These are phyloP conservation scores for Trichoderma gracile DNA, from an alignment of 2,329 filamentous ascomycete genomes.

Conservation along the genomic window DNA sequence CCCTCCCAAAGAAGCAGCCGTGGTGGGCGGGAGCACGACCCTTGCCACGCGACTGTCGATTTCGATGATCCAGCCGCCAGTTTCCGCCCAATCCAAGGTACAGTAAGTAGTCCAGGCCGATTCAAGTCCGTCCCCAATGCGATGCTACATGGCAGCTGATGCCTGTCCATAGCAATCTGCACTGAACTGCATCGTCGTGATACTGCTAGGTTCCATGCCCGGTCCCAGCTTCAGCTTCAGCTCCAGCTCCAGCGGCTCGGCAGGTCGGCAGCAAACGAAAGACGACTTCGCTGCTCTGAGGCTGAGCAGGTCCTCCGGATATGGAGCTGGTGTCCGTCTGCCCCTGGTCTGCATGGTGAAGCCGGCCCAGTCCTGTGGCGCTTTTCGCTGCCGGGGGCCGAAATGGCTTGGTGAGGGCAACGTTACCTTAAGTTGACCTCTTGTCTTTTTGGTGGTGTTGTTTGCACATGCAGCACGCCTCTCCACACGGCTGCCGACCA, in stretches of 20 bases:
- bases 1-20: constrained; percentile 15
- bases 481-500: constrained; percentile 16
- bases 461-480: constrained; percentile 1
- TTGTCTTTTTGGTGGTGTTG: constrained; percentile 5
- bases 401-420: constrained; percentile 17
- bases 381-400: constrained; percentile 6
- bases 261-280: constrained; percentile 15
- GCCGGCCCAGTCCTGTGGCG: constrained; percentile 9
- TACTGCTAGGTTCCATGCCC: too few relatives aligned
- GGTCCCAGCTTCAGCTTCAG: too few relatives aligned
- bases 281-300: constrained; percentile 6
- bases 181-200: too few relatives aligned
- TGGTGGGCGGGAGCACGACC: constrained; percentile 17
- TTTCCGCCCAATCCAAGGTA: too few relatives aligned
- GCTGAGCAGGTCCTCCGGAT: constrained; percentile 6
- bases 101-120: too few relatives aligned
- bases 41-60: constrained; percentile 19
- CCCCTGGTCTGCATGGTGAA: constrained; percentile 1
- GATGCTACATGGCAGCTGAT: constrained; percentile 19
- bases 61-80: constrained; percentile 5
- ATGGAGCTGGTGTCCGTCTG: neutral
- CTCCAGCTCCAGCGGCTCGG: constrained; percentile 1
- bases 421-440: constrained; percentile 18
- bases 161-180: constrained; percentile 1
- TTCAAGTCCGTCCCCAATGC: neutral